A percentile compares a stretch with the other conserved stretches of the same genome.
phyloP scores from a whole-genome alignment of 1,139 yeast species.

The Blastobotrys malaysiensis region DNA sequence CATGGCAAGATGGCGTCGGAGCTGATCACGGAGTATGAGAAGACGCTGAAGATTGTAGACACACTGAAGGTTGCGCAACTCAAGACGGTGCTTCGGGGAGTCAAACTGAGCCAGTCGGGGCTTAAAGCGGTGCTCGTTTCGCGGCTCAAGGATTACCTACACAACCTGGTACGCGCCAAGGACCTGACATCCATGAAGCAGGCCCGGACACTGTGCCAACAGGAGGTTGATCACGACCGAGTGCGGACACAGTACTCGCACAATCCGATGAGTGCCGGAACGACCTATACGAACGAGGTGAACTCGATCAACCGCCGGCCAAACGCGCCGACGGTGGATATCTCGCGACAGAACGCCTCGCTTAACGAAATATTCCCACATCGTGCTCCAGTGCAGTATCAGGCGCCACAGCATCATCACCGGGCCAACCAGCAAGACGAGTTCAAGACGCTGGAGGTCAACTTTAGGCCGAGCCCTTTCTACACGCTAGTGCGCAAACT shows the following conservation, averaged over 20 bases:
- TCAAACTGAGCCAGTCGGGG: constrained; percentile 26
- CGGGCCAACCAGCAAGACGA: not conserved
- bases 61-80: constrained; percentile 25
- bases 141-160: constrained; percentile 21
- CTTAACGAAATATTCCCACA: not conserved
- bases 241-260: not conserved
- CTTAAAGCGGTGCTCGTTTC: constrained; percentile 29
- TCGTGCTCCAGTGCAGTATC: not conserved
- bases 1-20: constrained; percentile 1
- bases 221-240: not conserved
- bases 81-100: constrained; percentile 25
- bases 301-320: constrained; percentile 3
- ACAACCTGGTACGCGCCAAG: not conserved
- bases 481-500: constrained; percentile 22
- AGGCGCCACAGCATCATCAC: constrained; percentile 6
- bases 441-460: constrained; percentile 7
- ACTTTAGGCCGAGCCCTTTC: constrained; percentile 30
- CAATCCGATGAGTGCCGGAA: not conserved
- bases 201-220: not conserved
- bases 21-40: not conserved
- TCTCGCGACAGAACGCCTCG: not conserved
- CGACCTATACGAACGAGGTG: constrained; percentile 2
- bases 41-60: not conserved
- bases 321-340: not conserved
- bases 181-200: not conserved